Evolutionary conservation across 345 rosid genomes (phyloP), one percentile per base, ranked within the genome.

Genomic region (Abelmoschus esculentus): DNA sequence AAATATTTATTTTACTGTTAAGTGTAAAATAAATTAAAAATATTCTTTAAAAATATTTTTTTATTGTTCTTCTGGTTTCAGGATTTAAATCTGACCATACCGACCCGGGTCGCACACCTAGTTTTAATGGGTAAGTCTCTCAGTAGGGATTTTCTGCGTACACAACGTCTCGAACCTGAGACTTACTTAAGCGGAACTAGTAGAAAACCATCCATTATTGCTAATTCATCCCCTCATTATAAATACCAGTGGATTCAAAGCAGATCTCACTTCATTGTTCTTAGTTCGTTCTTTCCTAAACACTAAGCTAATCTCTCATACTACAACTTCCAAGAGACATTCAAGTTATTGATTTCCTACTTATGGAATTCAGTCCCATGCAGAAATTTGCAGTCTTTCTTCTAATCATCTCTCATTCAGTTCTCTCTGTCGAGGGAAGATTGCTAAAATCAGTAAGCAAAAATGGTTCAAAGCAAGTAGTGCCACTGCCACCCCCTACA

Each of bases 381-480:
- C 18, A 22, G 6, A 67, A 49, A 60, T 67, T 6, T 44, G 66
- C 54, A 46, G 58, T 74, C 42, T 49, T 66, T 29, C 52, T 77
- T 71, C 54, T 83, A 18, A 7, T 78, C 19, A 31, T 52, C 47
- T 71, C 42, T 79, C 69, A 44, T 55, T 77, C 72, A 65, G 11
- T 80, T 75, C 55, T 74, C 17, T 66, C 47, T 12, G 66, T 61
- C 1, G 76, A 76, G 57, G 87, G 78, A 40, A 80, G 90, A 73
- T 34, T 29, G 46, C 3, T 86, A 2, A 83, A 71, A 67, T 73
- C 74, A 47, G 53, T 26, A 38, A 44, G 40, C 47, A 68, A 62
- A 71, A 26, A 18, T 34, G 61, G 26, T 28, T 54, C 70, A 44
- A 64, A 60, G 5, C 52, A 34, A 56, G 44, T 10, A 57, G 28